Evolutionary conservation across 1,284 basidiomycete species (phyloP).

Genomic region (Farysia itapuensis): DNA sequence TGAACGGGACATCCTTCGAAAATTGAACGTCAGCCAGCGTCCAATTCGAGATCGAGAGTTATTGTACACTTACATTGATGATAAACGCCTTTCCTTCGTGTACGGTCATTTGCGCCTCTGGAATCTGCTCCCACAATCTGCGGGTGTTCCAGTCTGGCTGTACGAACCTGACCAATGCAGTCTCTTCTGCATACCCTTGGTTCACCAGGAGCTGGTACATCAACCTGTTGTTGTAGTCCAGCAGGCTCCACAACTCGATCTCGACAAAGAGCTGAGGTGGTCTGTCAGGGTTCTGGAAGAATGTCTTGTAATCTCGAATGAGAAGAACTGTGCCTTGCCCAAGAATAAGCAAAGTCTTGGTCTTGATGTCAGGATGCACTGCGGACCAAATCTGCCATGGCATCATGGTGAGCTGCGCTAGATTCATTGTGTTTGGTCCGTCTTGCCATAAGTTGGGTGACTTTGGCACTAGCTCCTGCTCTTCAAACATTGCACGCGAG

Average conservation of each 20-base stretch:
- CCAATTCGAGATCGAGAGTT: conserved; percentile 6
- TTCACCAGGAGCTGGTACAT: conserved; percentile 1
- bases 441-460: conserved; percentile 25
- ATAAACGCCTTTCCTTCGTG: conserved; percentile 32
- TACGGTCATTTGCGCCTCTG: conserved; percentile 29
- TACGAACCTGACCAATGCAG: background rate
- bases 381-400: conserved; percentile 42
- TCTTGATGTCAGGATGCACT: conserved; percentile 43
- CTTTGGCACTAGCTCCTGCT: background rate
- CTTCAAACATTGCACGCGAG: background rate
- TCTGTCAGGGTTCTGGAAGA: conserved; percentile 15
- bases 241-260: conserved; percentile 19
- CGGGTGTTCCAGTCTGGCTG: conserved; percentile 12
- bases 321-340: conserved; percentile 43
- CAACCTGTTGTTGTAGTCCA: too few species aligned
- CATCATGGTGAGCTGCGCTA: conserved; percentile 27
- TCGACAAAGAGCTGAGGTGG: conserved; percentile 20
- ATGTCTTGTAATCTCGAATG: conserved; percentile 35
- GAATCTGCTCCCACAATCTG: conserved; percentile 16
- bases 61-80: conserved; percentile 11
- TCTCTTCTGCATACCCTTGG: conserved; percentile 3
- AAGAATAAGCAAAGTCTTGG: conserved; percentile 43
- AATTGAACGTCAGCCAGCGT: too few species aligned
- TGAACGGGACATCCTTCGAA: background rate
- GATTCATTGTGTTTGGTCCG: conserved; percentile 23